A percentile compares a stretch with the other conserved stretches of the same genome.
These are phyloP conservation scores for Aspergillus sp. DNA, from an alignment of 2,329 filamentous ascomycete species.

Conservation along the genomic window DNA sequence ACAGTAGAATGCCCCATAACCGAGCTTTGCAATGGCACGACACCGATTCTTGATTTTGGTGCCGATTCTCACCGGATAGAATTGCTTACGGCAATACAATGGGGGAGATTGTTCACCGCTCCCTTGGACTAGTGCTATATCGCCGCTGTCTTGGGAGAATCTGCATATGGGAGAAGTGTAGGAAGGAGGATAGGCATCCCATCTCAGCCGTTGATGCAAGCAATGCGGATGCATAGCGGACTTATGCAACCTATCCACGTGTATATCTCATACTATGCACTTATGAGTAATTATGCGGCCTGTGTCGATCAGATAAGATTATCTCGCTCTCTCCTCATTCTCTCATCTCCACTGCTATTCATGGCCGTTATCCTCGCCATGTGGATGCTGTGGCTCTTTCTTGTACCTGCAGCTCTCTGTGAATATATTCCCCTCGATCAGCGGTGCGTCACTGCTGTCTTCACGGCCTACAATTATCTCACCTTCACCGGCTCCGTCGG, in stretches of 20 bases:
- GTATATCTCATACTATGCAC: neutral
- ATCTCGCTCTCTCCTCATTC: neutral
- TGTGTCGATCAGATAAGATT: neutral
- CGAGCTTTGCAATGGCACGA: slow-evolving; percentile 18
- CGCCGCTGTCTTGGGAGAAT: no score
- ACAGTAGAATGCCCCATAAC: slow-evolving; percentile 19
- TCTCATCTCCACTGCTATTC: neutral
- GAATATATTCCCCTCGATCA: slow-evolving; percentile 13
- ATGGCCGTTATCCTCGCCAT: neutral
- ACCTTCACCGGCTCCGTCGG: slow-evolving; percentile 21
- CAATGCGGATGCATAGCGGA: neutral
- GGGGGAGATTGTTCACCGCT: slow-evolving; percentile 6
- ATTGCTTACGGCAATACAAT: slow-evolving; percentile 14
- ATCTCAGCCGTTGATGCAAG: no score
- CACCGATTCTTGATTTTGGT: slow-evolving; percentile 15
- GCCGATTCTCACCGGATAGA: slow-evolving; percentile 17
- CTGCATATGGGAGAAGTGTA: no score
- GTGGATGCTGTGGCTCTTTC: neutral
- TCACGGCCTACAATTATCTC: slow-evolving; percentile 26
- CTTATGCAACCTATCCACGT: neutral
- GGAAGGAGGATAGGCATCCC: no score
- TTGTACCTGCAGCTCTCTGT: neutral
- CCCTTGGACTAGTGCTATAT: no score
- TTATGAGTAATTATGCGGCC: neutral
- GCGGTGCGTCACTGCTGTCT: slow-evolving; percentile 27